Evolutionary conservation across 139 green algal genomes (phyloP).

Genomic region (Chlorella sp.): DNA sequence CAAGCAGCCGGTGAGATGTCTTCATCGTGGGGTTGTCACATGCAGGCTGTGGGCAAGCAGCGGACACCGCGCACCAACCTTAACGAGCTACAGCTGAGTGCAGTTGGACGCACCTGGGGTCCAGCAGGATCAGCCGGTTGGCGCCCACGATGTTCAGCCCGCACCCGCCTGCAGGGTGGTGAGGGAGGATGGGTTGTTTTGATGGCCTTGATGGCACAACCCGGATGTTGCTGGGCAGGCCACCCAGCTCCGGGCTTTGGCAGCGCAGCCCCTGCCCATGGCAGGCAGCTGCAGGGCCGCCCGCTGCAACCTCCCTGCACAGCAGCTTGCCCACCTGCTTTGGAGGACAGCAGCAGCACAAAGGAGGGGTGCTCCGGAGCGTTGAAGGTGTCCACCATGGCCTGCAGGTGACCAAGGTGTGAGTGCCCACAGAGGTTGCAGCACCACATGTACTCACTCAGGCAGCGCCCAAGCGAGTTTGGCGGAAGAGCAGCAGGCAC

Average conservation of each 20-base stretch:
- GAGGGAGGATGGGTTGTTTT: neutral
- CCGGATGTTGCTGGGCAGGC: neutral
- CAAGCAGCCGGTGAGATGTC: conserved; percentile 44
- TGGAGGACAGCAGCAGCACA: conserved; percentile 94
- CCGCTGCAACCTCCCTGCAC: neutral
- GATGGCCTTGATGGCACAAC: neutral
- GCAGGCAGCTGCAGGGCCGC: too few relatives aligned
- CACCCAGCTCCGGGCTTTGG: neutral
- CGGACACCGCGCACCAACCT: too few relatives aligned
- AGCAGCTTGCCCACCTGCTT: conserved; percentile 72
- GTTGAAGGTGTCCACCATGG: conserved; percentile 78
- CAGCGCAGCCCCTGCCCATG: neutral
- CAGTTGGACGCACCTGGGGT: conserved; percentile 49
- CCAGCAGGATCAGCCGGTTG: conserved; percentile 94
- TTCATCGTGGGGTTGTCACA: too few relatives aligned
- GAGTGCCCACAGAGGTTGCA: too few relatives aligned
- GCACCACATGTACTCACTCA: too few relatives aligned
- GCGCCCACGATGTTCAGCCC: conserved; percentile 97
- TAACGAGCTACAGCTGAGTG: too few relatives aligned
- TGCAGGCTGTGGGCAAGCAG: too few relatives aligned
- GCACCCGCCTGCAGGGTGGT: conserved; percentile 56
- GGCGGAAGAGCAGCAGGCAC: too few relatives aligned
- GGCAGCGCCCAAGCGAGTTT: too few relatives aligned
- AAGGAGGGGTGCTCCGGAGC: conserved; percentile 59
- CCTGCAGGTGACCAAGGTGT: neutral